Base-by-base conservation (phyloP, 2,329 filamentous ascomycete species). In the Chaetomium sp. region DNA sequence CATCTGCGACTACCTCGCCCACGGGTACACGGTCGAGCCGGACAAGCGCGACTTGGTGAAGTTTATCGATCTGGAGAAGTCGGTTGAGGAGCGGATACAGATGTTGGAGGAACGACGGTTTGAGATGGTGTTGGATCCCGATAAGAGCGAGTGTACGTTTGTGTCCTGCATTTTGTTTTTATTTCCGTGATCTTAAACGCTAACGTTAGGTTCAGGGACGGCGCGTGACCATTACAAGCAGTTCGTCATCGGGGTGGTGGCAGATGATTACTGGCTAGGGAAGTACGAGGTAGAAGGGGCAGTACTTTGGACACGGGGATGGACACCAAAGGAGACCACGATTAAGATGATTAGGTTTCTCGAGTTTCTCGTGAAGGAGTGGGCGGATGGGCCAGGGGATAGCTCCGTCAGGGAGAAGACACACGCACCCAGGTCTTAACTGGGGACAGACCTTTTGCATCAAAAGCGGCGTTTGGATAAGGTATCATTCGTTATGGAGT, bases 221-320 rank as follows among this genome's bases (percentile, higher is more conserved):
- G 54, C 49, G 1, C 51, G 38, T 35, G 54, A 59, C 8, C 57
- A 59, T 27, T 59, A 59, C 37, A 59, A 59, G 41, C 51, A 59
- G 19, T 59, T 59, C 19, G 50, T 59, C 5, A 41, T 59, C 19
- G 45, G 57, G 1, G 52, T 59, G 5, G 52, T 57, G 37, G 51
- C 57, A 7, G 57, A 59, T 19, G 57, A 59, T n/a, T 27, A 8
- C 34, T 59, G 54, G 54, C n/a, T 56, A 7, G 48, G 36, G 3
- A 45, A 33, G 4, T 45, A 54, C 19, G 54, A 46, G 11, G 6
- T 49, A 6, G 51, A 49, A 1, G 36, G 27, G 1, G 51, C 51
- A 0, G 40, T 47, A 5, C 19, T 56, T 4, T 54, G 27, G 27
- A 41, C 38, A 4, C 36, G 54, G 6, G 51, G 12, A 0, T 59